Conservation (phyloP, 148 eudicot species). For the Linanthus parryae region DNA sequence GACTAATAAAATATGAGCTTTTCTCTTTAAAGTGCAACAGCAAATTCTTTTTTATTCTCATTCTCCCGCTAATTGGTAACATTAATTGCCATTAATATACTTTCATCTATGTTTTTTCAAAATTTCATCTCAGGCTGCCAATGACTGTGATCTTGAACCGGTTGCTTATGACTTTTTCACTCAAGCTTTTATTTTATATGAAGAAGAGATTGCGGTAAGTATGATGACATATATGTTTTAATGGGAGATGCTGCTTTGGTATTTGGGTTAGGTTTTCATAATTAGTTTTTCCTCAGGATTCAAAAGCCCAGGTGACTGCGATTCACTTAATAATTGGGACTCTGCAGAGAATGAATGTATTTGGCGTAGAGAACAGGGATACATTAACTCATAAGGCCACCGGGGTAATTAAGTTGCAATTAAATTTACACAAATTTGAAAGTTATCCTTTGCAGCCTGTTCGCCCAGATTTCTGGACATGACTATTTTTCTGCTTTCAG, state of each 20-base stretch:
- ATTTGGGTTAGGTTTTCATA: too few relatives aligned
- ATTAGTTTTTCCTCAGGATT: constrained; percentile 50
- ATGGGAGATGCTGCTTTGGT: not conserved
- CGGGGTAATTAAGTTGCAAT: constrained; percentile 92
- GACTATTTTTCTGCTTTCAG: constrained; percentile 30
- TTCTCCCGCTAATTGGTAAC: not conserved
- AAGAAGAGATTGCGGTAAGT: constrained; percentile 96
- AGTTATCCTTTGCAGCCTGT: not conserved
- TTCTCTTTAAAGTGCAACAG: not conserved
- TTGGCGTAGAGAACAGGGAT: constrained; percentile 94
- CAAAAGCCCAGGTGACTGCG: constrained; percentile 97
- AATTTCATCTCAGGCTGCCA: constrained; percentile 63
- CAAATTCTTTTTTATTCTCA: not conserved
- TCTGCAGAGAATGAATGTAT: constrained; percentile 86
- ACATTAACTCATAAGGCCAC: constrained; percentile 98
- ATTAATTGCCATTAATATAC: not conserved
- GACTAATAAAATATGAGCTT: not conserved
- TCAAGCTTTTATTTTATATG: constrained; percentile 88
- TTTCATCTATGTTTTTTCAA: too few relatives aligned
- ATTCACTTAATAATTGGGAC: constrained; percentile 97
- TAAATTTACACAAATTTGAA: not conserved
- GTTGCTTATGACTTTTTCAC: constrained; percentile 94
- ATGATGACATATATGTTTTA: constrained; percentile 4
- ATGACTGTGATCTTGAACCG: constrained; percentile 93
- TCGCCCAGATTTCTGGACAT: not conserved